Evolutionary conservation across 805 yeast genomes (phyloP).

Genomic region (Metschnikowia anglica): DNA sequence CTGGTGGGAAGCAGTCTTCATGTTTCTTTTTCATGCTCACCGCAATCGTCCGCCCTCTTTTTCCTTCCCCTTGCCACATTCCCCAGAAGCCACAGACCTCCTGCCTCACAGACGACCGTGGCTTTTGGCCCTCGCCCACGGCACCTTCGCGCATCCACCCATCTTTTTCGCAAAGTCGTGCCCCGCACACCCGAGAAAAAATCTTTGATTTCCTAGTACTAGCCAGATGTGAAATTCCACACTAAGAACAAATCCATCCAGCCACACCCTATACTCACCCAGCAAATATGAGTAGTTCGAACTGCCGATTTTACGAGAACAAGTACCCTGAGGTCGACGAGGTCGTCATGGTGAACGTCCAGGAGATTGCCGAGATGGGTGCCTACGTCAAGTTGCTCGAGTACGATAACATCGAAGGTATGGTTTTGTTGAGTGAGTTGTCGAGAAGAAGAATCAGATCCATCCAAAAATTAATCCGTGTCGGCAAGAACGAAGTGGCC

Average conservation of each 20-base stretch:
- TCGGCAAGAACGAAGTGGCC: conserved; percentile 97
- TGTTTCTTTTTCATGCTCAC: too few relatives aligned
- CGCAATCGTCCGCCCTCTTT: too few relatives aligned
- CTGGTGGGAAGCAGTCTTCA: too few relatives aligned
- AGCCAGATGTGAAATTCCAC: not conserved
- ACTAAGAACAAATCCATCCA: not conserved
- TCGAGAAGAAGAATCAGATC: conserved; percentile 99
- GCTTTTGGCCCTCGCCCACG: too few relatives aligned
- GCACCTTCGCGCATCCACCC: too few relatives aligned
- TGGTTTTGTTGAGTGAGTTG: conserved; percentile 92
- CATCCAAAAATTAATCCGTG: conserved; percentile 94
- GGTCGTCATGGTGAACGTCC: conserved; percentile 98
- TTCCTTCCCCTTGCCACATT: too few relatives aligned
- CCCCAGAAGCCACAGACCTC: too few relatives aligned
- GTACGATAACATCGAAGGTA: conserved; percentile 97
- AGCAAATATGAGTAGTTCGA: conserved; percentile 69
- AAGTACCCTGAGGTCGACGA: conserved; percentile 98
- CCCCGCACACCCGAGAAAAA: too few relatives aligned
- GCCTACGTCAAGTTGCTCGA: conserved; percentile 95
- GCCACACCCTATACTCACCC: not conserved
- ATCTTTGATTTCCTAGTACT: too few relatives aligned
- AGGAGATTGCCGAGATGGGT: conserved; percentile 99
- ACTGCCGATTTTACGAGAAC: conserved; percentile 96
- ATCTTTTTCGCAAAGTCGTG: too few relatives aligned
- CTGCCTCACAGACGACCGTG: too few relatives aligned